Evolutionary conservation across 257 asterid genomes (phyloP).

Genomic region (Mitragyna speciosa): DNA sequence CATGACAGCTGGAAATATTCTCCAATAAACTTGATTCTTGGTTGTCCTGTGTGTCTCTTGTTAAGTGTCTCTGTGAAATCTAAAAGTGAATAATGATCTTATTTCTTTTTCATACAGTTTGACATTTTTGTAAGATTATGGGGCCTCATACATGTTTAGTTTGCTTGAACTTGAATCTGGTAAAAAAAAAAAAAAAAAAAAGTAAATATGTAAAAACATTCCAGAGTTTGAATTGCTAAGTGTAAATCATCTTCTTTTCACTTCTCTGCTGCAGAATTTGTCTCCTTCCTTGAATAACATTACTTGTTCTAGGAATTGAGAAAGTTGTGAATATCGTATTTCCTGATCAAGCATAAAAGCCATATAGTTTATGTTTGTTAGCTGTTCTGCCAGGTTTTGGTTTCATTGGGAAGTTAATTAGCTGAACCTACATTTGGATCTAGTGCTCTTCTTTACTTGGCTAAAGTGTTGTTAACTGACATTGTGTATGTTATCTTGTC

Average conservation of each 20-base stretch:
- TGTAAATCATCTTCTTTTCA: neutral
- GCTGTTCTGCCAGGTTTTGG: neutral
- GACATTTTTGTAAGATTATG: neutral
- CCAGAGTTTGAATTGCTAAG: neutral
- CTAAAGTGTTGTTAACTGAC: neutral
- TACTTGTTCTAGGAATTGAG: neutral
- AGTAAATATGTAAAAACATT: neutral
- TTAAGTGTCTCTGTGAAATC: neutral
- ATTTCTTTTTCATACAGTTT: neutral
- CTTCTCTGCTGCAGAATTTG: neutral
- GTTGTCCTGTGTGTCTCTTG: neutral
- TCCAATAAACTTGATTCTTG: no score
- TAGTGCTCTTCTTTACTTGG: neutral
- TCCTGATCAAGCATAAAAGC: neutral
- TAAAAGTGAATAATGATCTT: neutral
- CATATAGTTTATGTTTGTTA: neutral
- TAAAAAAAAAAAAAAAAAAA: no score
- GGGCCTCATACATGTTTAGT: neutral
- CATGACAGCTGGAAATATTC: no score
- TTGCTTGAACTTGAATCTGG: neutral
- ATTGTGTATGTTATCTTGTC: constrained; percentile 10
- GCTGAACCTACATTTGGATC: neutral
- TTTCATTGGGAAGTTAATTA: neutral
- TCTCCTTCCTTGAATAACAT: neutral
- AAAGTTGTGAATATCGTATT: neutral